Conservation (phyloP, 305 asterid species). For the Solanum chacoense region DNA sequence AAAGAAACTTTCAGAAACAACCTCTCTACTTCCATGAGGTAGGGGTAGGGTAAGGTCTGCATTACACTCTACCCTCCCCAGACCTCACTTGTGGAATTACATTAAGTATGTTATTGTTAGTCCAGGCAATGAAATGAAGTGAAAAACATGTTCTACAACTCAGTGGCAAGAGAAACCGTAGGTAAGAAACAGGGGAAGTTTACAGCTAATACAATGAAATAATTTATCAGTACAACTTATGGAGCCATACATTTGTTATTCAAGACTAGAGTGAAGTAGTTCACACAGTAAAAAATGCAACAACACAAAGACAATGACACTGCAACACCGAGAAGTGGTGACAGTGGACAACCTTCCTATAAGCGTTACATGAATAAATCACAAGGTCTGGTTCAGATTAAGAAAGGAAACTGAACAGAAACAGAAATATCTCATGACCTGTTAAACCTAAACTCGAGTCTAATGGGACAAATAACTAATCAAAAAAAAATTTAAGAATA, state of each 20-base stretch:
- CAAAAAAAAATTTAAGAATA: conserved; percentile 14
- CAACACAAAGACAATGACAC: background rate
- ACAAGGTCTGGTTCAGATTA: background rate
- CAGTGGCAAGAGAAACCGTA: background rate
- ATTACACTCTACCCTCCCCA: background rate
- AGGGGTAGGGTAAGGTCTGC: background rate
- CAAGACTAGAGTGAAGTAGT: background rate
- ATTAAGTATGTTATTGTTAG: background rate
- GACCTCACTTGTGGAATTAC: background rate
- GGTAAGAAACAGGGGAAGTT: background rate
- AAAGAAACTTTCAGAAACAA: background rate
- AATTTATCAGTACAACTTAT: background rate
- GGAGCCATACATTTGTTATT: background rate
- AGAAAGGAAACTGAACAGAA: background rate
- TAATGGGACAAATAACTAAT: background rate
- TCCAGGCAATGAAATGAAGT: background rate
- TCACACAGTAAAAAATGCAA: background rate
- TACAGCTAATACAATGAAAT: background rate
- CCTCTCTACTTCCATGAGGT: background rate
- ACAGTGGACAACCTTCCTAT: background rate
- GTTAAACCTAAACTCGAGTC: conserved; percentile 19
- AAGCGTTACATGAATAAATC: background rate
- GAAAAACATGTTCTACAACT: background rate
- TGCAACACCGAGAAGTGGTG: background rate
- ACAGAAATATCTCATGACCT: conserved; percentile 3